These are phyloP conservation scores for Beta corolliflora DNA, from an alignment of 179 eudicot species.

Conservation along the genomic window DNA sequence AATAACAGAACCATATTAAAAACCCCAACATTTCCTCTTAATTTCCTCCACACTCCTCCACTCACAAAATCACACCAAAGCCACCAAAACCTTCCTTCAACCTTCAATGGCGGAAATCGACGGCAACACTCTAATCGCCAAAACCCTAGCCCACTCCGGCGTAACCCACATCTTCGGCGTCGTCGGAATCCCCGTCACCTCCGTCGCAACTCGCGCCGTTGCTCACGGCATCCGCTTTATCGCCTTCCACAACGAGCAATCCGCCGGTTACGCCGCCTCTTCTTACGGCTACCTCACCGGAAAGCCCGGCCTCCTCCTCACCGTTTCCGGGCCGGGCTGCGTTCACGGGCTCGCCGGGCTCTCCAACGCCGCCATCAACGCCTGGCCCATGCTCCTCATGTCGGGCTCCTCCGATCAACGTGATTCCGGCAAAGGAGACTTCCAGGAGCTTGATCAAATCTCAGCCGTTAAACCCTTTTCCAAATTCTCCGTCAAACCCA, in stretches of 20 bases:
- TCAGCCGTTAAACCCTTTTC: slow-evolving; percentile 69
- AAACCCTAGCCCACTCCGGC: slow-evolving; percentile 61
- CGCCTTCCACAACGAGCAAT: slow-evolving; percentile 98
- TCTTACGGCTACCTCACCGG: slow-evolving; percentile 88
- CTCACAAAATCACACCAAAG: background rate
- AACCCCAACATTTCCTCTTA: background rate
- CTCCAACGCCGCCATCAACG: slow-evolving; percentile 73
- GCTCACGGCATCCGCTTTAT: slow-evolving; percentile 79
- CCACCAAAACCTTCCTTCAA: background rate
- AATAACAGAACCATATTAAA: no score
- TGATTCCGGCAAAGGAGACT: slow-evolving; percentile 72
- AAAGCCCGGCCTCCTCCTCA: slow-evolving; percentile 78
- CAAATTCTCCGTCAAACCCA: slow-evolving; percentile 57
- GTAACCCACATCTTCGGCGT: slow-evolving; percentile 80
- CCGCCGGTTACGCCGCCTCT: slow-evolving; percentile 98
- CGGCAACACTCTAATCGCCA: slow-evolving; percentile 68
- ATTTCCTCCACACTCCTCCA: background rate
- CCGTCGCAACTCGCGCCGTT: slow-evolving; percentile 73
- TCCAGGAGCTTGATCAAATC: slow-evolving; percentile 94
- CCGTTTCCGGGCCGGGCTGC: slow-evolving; percentile 96
- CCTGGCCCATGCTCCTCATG: slow-evolving; percentile 74
- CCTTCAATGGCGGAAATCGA: slow-evolving; percentile 55
- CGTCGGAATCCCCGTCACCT: slow-evolving; percentile 92
- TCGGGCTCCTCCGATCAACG: slow-evolving; percentile 83
- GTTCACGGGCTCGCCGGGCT: slow-evolving; percentile 93